phyloP scores from a whole-genome alignment of 805 yeast species.

The Candida nanaspora region DNA sequence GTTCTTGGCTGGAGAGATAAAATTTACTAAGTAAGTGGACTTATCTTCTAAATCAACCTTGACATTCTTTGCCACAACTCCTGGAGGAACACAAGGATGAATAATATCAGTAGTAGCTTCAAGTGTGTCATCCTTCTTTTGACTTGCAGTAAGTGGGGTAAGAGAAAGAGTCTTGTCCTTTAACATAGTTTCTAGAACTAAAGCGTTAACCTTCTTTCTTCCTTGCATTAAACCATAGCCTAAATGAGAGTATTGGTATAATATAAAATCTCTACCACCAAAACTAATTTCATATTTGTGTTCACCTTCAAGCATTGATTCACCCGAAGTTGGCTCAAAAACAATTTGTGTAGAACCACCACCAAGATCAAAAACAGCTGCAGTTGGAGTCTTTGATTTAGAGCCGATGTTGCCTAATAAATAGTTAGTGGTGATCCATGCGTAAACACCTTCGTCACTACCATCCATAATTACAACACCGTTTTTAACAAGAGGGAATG shows the following conservation, averaged over 20 bases:
- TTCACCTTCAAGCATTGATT: conserved; percentile 69
- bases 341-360: conserved; percentile 99
- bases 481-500: conserved; percentile 85
- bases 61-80: conserved; percentile 49
- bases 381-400: conserved; percentile 72
- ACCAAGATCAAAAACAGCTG: conserved; percentile 96
- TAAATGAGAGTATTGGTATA: conserved; percentile 91
- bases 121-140: conserved; percentile 28
- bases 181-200: conserved; percentile 48
- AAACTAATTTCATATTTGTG: conserved; percentile 75
- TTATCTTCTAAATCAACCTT: conserved; percentile 45
- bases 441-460: conserved; percentile 94
- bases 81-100: conserved; percentile 90
- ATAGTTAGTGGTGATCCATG: conserved; percentile 97
- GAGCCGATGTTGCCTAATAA: conserved; percentile 88
- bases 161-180: conserved; percentile 24
- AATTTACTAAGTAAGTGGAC: conserved; percentile 24
- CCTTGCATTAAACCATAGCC: conserved; percentile 97
- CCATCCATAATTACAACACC: conserved; percentile 95
- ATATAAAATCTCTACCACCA: conserved; percentile 71
- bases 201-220: conserved; percentile 68
- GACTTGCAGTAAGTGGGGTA: conserved; percentile 21
- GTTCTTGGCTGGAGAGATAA: conserved; percentile 23
- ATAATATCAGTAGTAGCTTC: conserved; percentile 39
- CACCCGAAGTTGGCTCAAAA: conserved; percentile 75